A percentile compares a stretch with the other conserved stretches of the same genome.
phyloP scores from a whole-genome alignment of 805 yeast species.

The Teunomyces barrocoloradensis region DNA sequence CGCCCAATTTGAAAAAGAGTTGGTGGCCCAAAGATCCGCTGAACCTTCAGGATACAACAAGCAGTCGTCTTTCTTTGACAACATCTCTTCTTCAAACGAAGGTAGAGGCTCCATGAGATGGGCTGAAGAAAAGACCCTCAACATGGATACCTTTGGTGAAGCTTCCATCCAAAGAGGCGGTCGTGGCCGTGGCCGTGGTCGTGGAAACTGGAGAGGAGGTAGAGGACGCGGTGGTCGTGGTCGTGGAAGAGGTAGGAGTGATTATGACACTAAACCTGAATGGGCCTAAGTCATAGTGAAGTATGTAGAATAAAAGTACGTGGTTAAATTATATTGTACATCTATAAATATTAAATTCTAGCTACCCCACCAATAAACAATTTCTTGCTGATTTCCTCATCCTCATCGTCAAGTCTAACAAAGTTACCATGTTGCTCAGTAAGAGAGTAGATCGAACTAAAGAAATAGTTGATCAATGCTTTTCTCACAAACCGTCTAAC shows the following conservation, averaged over 20 bases:
- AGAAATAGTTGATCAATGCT: constrained; percentile 22
- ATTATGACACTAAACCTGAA: constrained; percentile 16
- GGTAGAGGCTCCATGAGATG: constrained; percentile 55
- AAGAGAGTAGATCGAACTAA: constrained; percentile 24
- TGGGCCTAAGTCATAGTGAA: constrained; percentile 12
- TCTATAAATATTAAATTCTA: constrained; percentile 15
- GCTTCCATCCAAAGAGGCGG: constrained; percentile 41
- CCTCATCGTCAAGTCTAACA: constrained; percentile 17
- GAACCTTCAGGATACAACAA: constrained; percentile 57
- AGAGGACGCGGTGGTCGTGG: constrained; percentile 35
- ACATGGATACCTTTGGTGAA: constrained; percentile 84
- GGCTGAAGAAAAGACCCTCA: constrained; percentile 68
- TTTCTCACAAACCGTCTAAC: constrained; percentile 14
- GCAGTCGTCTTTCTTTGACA: constrained; percentile 85
- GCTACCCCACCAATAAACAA: constrained; percentile 26
- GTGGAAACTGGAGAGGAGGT: constrained; percentile 22
- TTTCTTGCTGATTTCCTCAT: constrained; percentile 21
- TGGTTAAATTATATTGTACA: not conserved
- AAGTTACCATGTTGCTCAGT: constrained; percentile 16
- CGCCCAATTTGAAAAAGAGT: constrained; percentile 64
- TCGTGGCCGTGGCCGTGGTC: constrained; percentile 32
- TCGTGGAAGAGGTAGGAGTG: constrained; percentile 25
- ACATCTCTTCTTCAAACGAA: constrained; percentile 65
- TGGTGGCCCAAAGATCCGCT: constrained; percentile 32
- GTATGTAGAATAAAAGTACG: not conserved